These are phyloP conservation scores for Kodamaea nitidulidarum DNA, from an alignment of 805 yeast species.

Conservation along the genomic window DNA sequence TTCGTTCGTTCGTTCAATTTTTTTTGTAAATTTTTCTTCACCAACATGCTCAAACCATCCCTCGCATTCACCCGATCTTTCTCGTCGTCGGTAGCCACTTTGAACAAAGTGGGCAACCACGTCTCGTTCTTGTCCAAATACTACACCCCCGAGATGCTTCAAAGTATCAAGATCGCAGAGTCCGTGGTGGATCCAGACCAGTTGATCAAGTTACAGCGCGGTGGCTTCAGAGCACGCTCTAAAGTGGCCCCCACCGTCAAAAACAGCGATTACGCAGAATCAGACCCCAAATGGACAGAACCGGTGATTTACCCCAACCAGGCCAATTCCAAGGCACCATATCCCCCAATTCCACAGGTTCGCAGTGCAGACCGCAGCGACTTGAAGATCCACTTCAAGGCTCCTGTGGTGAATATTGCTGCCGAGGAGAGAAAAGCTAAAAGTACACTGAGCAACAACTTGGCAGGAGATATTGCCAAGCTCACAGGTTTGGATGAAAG, in stretches of 20 bases:
- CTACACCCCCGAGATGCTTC: constrained; percentile 77
- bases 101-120: constrained; percentile 36
- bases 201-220: constrained; percentile 37
- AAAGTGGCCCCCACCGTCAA: constrained; percentile 64
- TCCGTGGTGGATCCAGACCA: constrained; percentile 64
- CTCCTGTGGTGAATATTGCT: constrained; percentile 14
- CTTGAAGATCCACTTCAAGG: constrained; percentile 33
- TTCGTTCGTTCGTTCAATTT: neutral
- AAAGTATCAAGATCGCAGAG: constrained; percentile 80
- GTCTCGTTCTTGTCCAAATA: constrained; percentile 60
- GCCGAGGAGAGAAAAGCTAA: constrained; percentile 13
- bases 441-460: constrained; percentile 23
- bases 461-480: constrained; percentile 53
- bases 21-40: constrained; percentile 1
- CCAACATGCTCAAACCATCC: constrained; percentile 3
- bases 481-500: constrained; percentile 64
- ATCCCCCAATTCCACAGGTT: constrained; percentile 54
- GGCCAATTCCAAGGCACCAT: constrained; percentile 47
- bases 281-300: constrained; percentile 76
- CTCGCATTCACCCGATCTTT: constrained; percentile 3
- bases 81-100: constrained; percentile 5
- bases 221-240: constrained; percentile 28
- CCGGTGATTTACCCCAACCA: constrained; percentile 49
- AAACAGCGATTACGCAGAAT: constrained; percentile 63
- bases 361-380: constrained; percentile 50